These are phyloP conservation scores for Alopecurus myosuroides DNA, from an alignment of 176 grass and related monocot species.

Conservation along the genomic window DNA sequence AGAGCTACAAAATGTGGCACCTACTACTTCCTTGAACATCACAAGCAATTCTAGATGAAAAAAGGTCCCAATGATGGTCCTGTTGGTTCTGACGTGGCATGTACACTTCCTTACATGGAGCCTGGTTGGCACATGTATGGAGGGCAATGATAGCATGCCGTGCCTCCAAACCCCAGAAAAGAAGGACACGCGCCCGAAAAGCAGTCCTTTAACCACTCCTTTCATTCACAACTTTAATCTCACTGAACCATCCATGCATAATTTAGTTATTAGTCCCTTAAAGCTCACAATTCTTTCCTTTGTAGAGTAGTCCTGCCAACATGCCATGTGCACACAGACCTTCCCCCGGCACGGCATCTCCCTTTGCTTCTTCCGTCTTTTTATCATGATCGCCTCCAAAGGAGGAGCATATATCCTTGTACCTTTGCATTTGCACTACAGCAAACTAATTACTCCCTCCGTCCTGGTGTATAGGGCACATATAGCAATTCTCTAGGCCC, in stretches of 20 bases:
- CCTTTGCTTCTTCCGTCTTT: conserved; percentile 41
- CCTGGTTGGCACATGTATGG: conserved; percentile 23
- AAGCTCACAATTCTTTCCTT: conserved; percentile 45
- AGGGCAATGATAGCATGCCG: conserved; percentile 29
- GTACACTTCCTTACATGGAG: conserved; percentile 4
- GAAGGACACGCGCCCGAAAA: conserved; percentile 2
- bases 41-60: neutral
- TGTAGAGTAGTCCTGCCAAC: conserved; percentile 36
- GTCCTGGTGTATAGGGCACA: too few species aligned
- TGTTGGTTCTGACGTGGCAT: conserved; percentile 33
- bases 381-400: conserved; percentile 38
- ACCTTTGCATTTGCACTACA: conserved; percentile 12
- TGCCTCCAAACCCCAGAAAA: conserved; percentile 32
- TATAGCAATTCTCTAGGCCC: too few species aligned
- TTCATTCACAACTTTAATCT: conserved; percentile 1
- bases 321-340: conserved; percentile 61
- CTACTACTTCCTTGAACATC: neutral
- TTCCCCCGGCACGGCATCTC: conserved; percentile 12
- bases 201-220: conserved; percentile 22
- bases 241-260: neutral
- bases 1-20: conserved; percentile 13
- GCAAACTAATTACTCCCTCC: neutral
- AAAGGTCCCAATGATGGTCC: neutral
- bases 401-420: conserved; percentile 35
- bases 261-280: conserved; percentile 15